Conservation (phyloP, 2,329 filamentous ascomycete genomes). For the Capronia americana region DNA sequence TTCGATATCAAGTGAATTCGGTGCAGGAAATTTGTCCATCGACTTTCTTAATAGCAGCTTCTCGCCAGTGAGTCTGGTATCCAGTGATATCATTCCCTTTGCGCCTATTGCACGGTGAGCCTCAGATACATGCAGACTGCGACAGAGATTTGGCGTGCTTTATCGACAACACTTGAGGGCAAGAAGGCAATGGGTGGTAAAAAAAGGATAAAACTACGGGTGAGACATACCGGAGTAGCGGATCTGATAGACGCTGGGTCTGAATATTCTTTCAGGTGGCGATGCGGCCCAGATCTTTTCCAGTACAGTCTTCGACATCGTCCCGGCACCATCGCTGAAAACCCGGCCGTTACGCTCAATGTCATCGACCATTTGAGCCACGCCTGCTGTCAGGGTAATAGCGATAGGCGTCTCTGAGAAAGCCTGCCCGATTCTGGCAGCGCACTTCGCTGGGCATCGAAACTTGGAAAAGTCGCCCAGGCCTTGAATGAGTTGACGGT, state of each 20-base stretch:
- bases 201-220: not conserved
- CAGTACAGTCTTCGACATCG: constrained; percentile 65
- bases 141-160: not conserved
- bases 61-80: constrained; percentile 64
- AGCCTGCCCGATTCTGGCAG: constrained; percentile 67
- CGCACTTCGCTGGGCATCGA: constrained; percentile 62
- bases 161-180: not conserved
- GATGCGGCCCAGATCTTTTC: constrained; percentile 64
- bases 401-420: constrained; percentile 77
- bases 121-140: not conserved
- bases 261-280: constrained; percentile 52
- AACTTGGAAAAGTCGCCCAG: constrained; percentile 61
- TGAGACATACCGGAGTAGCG: constrained; percentile 64
- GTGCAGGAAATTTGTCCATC: constrained; percentile 78
- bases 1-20: constrained; percentile 64
- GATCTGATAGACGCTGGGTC: constrained; percentile 75
- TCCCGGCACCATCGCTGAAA: constrained; percentile 83
- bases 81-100: constrained; percentile 80
- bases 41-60: constrained; percentile 69
- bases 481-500: constrained; percentile 51
- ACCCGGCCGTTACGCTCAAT: constrained; percentile 56
- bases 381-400: constrained; percentile 53
- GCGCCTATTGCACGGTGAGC: constrained; percentile 54
- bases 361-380: constrained; percentile 40
- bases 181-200: not conserved